phyloP scores from a whole-genome alignment of 1,284 basidiomycete species.

The Bjerkandera adusta region DNA sequence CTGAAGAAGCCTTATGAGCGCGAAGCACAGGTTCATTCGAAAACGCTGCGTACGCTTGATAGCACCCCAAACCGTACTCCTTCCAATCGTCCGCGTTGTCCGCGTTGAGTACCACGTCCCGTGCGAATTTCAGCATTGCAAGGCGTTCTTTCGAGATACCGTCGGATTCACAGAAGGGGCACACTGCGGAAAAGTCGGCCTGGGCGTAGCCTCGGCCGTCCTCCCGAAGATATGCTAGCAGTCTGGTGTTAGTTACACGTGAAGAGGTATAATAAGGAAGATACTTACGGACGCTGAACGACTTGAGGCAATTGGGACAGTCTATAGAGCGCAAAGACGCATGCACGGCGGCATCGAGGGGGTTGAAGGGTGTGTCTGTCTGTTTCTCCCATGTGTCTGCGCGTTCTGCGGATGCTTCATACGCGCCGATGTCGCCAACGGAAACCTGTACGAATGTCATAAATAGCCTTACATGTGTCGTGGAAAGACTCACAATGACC shows the following conservation, averaged over 20 bases:
- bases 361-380: slow-evolving; percentile 14
- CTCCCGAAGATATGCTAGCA: slow-evolving; percentile 9
- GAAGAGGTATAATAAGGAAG: too few species aligned
- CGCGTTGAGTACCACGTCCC: slow-evolving; percentile 14
- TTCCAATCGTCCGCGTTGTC: slow-evolving; percentile 3
- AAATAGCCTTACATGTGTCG: neutral
- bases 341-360: slow-evolving; percentile 9
- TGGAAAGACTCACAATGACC: slow-evolving; percentile 5
- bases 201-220: slow-evolving; percentile 15
- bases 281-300: slow-evolving; percentile 12
- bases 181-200: slow-evolving; percentile 10
- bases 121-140: slow-evolving; percentile 15
- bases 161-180: slow-evolving; percentile 8
- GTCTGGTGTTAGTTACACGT: neutral
- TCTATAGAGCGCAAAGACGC: slow-evolving; percentile 4
- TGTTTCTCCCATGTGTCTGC: slow-evolving; percentile 10
- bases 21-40: too few species aligned
- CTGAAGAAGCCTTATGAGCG: too few species aligned
- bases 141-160: slow-evolving; percentile 14
- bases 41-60: slow-evolving; percentile 12
- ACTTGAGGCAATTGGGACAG: slow-evolving; percentile 14
- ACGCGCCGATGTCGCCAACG: slow-evolving; percentile 14
- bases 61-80: slow-evolving; percentile 8
- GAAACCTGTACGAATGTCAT: slow-evolving; percentile 6
- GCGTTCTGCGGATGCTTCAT: slow-evolving; percentile 7